Evolutionary conservation across 495 filamentous ascomycete genomes (phyloP), one percentile per base, ranked within the genome.

Genomic region (Lepidopterella palustris): DNA sequence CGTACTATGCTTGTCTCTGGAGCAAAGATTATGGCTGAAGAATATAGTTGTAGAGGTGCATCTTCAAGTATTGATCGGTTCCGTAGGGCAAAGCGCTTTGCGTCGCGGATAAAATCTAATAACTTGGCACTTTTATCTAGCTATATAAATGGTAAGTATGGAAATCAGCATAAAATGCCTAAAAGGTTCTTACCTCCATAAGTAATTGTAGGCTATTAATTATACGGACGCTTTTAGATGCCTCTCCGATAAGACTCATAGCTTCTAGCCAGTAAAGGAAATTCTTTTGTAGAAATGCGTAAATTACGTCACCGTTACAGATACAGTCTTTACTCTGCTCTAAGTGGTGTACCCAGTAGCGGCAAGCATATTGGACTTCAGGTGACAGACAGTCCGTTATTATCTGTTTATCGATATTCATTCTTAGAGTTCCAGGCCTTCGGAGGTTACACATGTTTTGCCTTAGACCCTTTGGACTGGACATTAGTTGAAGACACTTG

Each of bases 271-370:
- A 78, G 59, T 72, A 67, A 13, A 81, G 68, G 39, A 81, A 72
- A 63, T 79, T 69, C 55, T 65, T 29, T 54, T 62, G 29, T 13
- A 79, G 59, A 32, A 80, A 80, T 4, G 21, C 26, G 40, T 70
- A 26, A 5, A 73, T 61, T 9, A 48, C 50, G 59, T 59, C 61
- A 21, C 60, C 42, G 48, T 76, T 61, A 51, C 42, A 15, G 28
- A 73, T 28, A 10, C 4, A 4, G 23, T 53, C 11, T 24, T 66
- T 58, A 51, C 70, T 72, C 55, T 73, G 31, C 49, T 71, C 40
- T 27, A 78, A 21, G 70, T 84, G 78, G 53, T 74, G 35, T 45
- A 76, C 68, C 79, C 75, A 83, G 57, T 60, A n/a, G n/a, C n/a
- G n/a, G n/a, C n/a, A n/a, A 60, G 18, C 32, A 63, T 80, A 79